Percentiles rank a stretch among this genome's conserved stretches.
Conservation (phyloP, 225 moss, liverwort and hornwort species). For the Ulota crispa region DNA sequence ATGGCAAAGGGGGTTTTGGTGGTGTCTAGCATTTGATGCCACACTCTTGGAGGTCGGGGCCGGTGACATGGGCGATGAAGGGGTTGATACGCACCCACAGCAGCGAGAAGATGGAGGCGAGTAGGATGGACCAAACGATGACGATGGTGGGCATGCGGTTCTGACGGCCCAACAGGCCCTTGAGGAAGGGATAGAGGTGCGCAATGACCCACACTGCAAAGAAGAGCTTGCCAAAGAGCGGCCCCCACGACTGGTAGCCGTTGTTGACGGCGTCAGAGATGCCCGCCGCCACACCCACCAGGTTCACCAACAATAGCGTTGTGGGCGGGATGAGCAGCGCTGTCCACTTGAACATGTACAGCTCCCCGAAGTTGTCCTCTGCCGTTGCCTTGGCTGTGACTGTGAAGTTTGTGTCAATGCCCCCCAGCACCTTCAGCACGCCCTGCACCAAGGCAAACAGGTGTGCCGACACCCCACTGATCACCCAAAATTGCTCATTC, state of each 20-base stretch:
- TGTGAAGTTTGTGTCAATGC: conserved; percentile 79
- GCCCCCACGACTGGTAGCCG: conserved; percentile 75
- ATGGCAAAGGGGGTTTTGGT: too few relatives aligned
- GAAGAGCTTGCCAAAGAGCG: conserved; percentile 86
- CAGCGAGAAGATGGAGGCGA: conserved; percentile 83
- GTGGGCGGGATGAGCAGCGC: conserved; percentile 72
- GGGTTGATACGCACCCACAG: conserved; percentile 88
- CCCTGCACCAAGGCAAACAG: conserved; percentile 86
- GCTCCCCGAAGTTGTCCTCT: conserved; percentile 74
- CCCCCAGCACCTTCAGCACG: conserved; percentile 68
- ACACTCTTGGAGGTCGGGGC: conserved; percentile 58
- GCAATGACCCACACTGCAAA: conserved; percentile 92
- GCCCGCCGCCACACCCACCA: conserved; percentile 76
- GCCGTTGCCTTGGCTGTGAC: conserved; percentile 65
- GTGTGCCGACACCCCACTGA: conserved; percentile 50
- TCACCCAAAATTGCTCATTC: conserved; percentile 86
- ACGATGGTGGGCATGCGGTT: conserved; percentile 73
- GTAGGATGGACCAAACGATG: conserved; percentile 77
- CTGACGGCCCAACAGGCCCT: conserved; percentile 79
- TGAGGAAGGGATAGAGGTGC: conserved; percentile 86
- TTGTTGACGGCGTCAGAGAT: conserved; percentile 78
- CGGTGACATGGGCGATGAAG: conserved; percentile 50
- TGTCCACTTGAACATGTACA: conserved; percentile 82
- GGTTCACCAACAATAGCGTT: conserved; percentile 70
- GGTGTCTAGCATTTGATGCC: conserved; percentile 60